These are phyloP conservation scores for Pestalotiopsis sp. DNA, from an alignment of 2,329 filamentous ascomycete species.

Conservation along the genomic window DNA sequence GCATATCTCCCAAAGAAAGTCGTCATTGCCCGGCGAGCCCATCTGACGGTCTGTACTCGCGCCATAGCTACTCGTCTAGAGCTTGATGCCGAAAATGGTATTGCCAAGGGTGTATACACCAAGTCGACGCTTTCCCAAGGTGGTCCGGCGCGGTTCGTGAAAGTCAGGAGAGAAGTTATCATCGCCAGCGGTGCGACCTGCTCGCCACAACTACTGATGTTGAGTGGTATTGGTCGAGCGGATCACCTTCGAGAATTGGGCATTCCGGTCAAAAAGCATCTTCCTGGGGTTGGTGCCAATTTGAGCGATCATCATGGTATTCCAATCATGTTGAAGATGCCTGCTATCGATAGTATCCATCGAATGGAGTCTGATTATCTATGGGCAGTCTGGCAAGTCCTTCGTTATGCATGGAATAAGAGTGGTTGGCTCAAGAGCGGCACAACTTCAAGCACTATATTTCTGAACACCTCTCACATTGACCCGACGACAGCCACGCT, in stretches of 20 bases:
- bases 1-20: conserved; percentile 16
- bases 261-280: conserved; percentile 12
- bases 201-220: conserved; percentile 17
- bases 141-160: background rate
- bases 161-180: conserved; percentile 16
- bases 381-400: conserved; percentile 15
- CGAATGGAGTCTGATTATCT: conserved; percentile 7
- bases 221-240: conserved; percentile 16
- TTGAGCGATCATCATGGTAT: conserved; percentile 18
- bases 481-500: conserved; percentile 6
- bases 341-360: conserved; percentile 12
- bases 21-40: background rate
- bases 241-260: background rate
- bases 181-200: conserved; percentile 15
- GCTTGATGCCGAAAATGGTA: conserved; percentile 2
- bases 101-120: conserved; percentile 12
- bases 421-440: conserved; percentile 14
- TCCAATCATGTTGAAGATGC: conserved; percentile 17
- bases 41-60: conserved; percentile 15
- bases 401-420: conserved; percentile 11
- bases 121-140: background rate
- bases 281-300: conserved; percentile 15
- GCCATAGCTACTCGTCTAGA: conserved; percentile 13
- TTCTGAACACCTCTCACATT: conserved; percentile 12
- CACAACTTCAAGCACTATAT: conserved; percentile 15